Evolutionary conservation across 164 flowering plant species (phyloP), one percentile per base, ranked within the genome.

Genomic region (Paratinospora sagittata): DNA sequence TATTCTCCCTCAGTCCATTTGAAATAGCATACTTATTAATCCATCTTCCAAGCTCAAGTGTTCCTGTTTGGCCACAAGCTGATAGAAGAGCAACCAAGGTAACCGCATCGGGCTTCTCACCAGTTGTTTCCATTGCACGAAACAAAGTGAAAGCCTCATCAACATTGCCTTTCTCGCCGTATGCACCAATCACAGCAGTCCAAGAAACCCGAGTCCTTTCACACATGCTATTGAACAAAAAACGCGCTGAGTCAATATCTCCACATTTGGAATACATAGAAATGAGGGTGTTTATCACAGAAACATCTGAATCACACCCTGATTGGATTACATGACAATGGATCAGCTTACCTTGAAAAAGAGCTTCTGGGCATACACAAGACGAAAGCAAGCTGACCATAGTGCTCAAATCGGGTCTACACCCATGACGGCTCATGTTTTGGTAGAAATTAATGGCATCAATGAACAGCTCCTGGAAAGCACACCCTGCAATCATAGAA

Each of bases 191-290:
- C 81, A 88, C 83, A 3, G 78, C 84, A 2, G 86, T 84, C 92
- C 90, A 88, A 0, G 92, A 82, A 70, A 90, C 85, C 63, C 85
- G 75, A 27, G 86, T 84, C 77, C 79, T 82, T 0, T 45, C 65
- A 9, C 21, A 13, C 86, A 85, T 80, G 63, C 67, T 63, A 70
- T 85, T 77, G 63, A 90, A 88, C 37, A 88, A 68, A 65, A 67
- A 60, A 33, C 83, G 74, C 1, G 87, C 85, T 0, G 82, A 76
- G 57, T 55, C 49, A 39, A 82, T 66, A 60, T 83, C 86, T 39
- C 82, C 84, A 74, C 85, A 84, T 69, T 82, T 88, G n/a, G 88
- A 81, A 71, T 90, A 84, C 89, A 87, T 85, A 24, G 85, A 82
- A 41, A 85, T 78, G 19, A 86, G 79, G 21, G 95, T 82, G 74